Evolutionary conservation across 1,284 basidiomycete species (phyloP).

Genomic region (Cystobasidium pallidum): DNA sequence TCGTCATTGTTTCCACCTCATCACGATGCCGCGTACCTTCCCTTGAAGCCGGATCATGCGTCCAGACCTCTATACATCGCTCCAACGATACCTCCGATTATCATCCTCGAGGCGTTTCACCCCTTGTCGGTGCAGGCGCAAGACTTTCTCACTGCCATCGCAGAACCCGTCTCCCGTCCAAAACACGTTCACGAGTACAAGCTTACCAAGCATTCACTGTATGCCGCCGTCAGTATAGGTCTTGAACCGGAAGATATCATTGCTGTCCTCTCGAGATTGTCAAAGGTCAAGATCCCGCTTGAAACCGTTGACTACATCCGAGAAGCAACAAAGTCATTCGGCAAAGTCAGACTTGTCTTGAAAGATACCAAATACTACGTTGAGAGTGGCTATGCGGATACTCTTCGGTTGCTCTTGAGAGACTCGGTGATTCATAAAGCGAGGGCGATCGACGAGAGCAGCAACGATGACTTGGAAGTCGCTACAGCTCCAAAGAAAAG

Average conservation of each 20-base stretch:
- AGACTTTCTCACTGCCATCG: slow-evolving; percentile 96
- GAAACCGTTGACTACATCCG: slow-evolving; percentile 80
- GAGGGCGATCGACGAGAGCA: slow-evolving; percentile 63
- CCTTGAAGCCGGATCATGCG: slow-evolving; percentile 84
- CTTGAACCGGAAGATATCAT: slow-evolving; percentile 98
- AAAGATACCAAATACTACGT: slow-evolving; percentile 97
- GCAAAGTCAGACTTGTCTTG: slow-evolving; percentile 93
- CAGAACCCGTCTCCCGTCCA: slow-evolving; percentile 97
- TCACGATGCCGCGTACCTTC: slow-evolving; percentile 76
- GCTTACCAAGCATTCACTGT: slow-evolving; percentile 94
- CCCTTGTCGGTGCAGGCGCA: slow-evolving; percentile 97
- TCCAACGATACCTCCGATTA: slow-evolving; percentile 81
- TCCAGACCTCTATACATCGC: slow-evolving; percentile 92
- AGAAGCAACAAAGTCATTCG: slow-evolving; percentile 88
- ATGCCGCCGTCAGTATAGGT: slow-evolving; percentile 97
- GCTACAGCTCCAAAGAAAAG: slow-evolving; percentile 78
- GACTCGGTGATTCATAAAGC: slow-evolving; percentile 82
- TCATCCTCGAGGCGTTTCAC: slow-evolving; percentile 93
- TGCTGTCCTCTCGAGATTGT: slow-evolving; percentile 67
- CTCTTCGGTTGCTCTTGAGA: slow-evolving; percentile 79
- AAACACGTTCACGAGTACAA: slow-evolving; percentile 99
- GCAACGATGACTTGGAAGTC: slow-evolving; percentile 57
- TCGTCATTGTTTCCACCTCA: slow-evolving; percentile 31
- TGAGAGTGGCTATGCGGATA: slow-evolving; percentile 89
- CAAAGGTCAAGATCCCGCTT: slow-evolving; percentile 75